These are phyloP conservation scores for Phytophthora hibernalis DNA, from an alignment of 352 stramenopile genomes.

Conservation along the genomic window DNA sequence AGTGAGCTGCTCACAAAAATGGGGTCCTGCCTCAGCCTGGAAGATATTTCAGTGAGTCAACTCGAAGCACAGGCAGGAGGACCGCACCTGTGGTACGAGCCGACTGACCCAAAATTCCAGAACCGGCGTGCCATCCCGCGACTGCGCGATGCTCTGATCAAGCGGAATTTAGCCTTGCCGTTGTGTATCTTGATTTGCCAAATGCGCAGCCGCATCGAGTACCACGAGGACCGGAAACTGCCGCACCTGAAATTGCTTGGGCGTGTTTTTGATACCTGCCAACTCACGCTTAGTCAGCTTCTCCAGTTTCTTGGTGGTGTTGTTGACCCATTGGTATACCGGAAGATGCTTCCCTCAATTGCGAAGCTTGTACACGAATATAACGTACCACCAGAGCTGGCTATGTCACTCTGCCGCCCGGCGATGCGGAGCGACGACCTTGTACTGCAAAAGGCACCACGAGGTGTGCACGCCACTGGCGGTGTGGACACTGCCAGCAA, in stretches of 20 bases:
- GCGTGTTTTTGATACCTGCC: conserved; percentile 82
- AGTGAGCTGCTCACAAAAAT: conserved; percentile 91
- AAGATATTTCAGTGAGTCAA: conserved; percentile 87
- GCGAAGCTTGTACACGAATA: conserved; percentile 73
- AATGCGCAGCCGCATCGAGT: conserved; percentile 87
- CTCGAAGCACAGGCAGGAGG: conserved; percentile 85
- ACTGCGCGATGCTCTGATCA: conserved; percentile 85
- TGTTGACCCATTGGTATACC: conserved; percentile 73
- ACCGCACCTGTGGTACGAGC: conserved; percentile 81
- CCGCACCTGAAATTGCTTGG: conserved; percentile 84
- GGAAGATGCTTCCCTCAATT: conserved; percentile 76
- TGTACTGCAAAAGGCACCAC: conserved; percentile 67
- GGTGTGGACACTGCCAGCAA: conserved; percentile 37
- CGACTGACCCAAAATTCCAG: conserved; percentile 80
- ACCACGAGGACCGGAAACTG: conserved; percentile 59
- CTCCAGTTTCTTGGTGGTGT: conserved; percentile 86
- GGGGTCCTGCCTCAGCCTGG: conserved; percentile 86
- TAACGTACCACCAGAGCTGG: conserved; percentile 74
- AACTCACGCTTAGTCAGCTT: conserved; percentile 88
- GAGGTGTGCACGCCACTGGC: conserved; percentile 62
- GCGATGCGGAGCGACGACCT: conserved; percentile 81
- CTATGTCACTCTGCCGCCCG: conserved; percentile 81
- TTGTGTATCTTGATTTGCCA: conserved; percentile 86
- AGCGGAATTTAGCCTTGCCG: conserved; percentile 77
- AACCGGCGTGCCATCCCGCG: conserved; percentile 85